A percentile compares a stretch with the other conserved stretches of the same genome.
Conservation (phyloP, 306 rosid genomes). For the Medicago arabica region DNA sequence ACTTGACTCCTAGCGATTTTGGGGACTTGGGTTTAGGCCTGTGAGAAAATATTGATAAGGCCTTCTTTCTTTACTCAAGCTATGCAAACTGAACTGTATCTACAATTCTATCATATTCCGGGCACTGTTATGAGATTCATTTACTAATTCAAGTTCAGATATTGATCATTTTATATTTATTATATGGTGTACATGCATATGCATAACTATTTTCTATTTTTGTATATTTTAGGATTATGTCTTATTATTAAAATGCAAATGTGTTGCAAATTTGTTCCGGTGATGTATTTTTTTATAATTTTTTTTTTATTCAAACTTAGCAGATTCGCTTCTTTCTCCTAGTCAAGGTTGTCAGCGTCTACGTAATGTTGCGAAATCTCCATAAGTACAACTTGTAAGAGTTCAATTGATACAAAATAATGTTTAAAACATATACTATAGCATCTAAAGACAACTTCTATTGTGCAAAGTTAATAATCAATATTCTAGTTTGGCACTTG, state of each 20-base stretch:
- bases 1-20: neutral
- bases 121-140: neutral
- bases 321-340: neutral
- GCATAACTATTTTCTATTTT: neutral
- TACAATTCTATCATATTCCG: conserved; percentile 9
- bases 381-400: neutral
- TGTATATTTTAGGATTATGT: neutral
- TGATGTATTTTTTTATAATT: neutral
- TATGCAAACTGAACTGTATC: neutral
- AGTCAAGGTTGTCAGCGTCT: neutral
- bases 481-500: neutral
- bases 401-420: neutral
- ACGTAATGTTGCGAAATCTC: neutral
- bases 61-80: neutral
- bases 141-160: conserved; percentile 6
- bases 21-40: neutral
- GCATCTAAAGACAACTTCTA: neutral
- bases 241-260: conserved; percentile 10
- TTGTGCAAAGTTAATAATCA: neutral
- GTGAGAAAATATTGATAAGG: neutral
- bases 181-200: neutral
- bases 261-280: neutral
- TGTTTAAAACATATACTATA: neutral
- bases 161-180: neutral
- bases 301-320: neutral